These are phyloP conservation scores for Coniochaeta pulveracea DNA, from an alignment of 2,329 filamentous ascomycete genomes.

Conservation along the genomic window DNA sequence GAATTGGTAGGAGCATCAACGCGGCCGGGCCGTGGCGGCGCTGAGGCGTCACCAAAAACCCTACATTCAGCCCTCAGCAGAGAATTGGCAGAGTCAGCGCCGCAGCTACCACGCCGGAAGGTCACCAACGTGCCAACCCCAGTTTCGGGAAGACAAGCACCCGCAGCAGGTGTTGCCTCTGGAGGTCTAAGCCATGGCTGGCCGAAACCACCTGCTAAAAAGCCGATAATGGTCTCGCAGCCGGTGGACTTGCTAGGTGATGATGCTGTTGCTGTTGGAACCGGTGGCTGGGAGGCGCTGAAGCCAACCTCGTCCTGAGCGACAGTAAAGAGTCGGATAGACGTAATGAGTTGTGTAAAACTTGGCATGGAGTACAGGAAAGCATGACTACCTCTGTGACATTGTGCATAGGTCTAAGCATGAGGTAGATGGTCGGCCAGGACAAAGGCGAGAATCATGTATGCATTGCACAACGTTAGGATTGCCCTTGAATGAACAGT, in stretches of 20 bases:
- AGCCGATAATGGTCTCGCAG: constrained; percentile 12
- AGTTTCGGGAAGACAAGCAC: constrained; percentile 1
- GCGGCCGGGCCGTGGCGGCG: not conserved
- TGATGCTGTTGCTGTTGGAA: constrained; percentile 29
- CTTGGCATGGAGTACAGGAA: too few relatives aligned
- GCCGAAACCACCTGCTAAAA: constrained; percentile 8
- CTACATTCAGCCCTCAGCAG: not conserved
- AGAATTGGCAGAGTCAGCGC: not conserved
- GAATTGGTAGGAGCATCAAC: not conserved
- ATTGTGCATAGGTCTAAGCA: too few relatives aligned
- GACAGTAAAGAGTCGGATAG: too few relatives aligned
- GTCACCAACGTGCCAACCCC: not conserved
- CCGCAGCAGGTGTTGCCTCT: not conserved
- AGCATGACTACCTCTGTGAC: too few relatives aligned
- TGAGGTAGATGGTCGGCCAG: too few relatives aligned
- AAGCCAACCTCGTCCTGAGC: constrained; percentile 33
- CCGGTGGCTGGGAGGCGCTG: constrained; percentile 44
- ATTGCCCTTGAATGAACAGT: too few relatives aligned
- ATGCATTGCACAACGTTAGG: too few relatives aligned
- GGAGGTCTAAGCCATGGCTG: not conserved
- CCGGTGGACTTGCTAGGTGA: constrained; percentile 33
- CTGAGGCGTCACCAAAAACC: not conserved
- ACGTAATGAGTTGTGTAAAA: too few relatives aligned
- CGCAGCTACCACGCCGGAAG: not conserved
- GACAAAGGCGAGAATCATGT: too few relatives aligned